Conservation (phyloP, 306 rosid species). For the Parietaria judaica region DNA sequence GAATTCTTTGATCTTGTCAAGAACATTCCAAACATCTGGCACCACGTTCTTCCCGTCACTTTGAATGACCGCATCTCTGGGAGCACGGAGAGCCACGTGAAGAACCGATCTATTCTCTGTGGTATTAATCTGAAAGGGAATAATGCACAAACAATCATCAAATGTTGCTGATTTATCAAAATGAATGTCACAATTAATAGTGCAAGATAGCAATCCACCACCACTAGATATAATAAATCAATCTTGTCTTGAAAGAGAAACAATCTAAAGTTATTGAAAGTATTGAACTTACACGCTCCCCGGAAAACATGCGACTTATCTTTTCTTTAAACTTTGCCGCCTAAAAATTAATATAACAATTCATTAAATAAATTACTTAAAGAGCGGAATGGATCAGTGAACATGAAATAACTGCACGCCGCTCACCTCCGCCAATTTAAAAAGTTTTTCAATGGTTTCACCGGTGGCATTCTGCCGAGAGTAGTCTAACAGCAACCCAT, state of each 20-base stretch:
- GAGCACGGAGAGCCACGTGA: slow-evolving; percentile 85
- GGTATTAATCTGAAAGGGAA: slow-evolving; percentile 54
- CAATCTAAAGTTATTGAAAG: background rate
- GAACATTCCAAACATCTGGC: slow-evolving; percentile 80
- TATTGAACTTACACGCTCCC: slow-evolving; percentile 63
- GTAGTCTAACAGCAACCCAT: slow-evolving; percentile 75
- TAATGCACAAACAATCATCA: background rate
- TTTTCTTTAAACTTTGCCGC: slow-evolving; percentile 66
- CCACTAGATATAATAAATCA: background rate
- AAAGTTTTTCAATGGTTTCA: slow-evolving; percentile 66
- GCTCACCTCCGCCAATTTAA: slow-evolving; percentile 75
- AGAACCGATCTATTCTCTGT: slow-evolving; percentile 79
- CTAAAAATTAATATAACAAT: slow-evolving; percentile 32
- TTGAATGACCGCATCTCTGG: slow-evolving; percentile 52
- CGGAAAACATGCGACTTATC: slow-evolving; percentile 63
- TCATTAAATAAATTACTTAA: slow-evolving; percentile 16
- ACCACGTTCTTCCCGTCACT: slow-evolving; percentile 76
- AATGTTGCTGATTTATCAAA: background rate
- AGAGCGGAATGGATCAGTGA: background rate
- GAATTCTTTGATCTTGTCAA: slow-evolving; percentile 71
- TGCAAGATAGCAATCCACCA: background rate
- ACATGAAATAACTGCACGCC: slow-evolving; percentile 7
- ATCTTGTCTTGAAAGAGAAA: background rate
- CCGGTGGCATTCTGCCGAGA: slow-evolving; percentile 66
- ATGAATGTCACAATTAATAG: background rate